These are phyloP conservation scores for Perilla frutescens DNA, from an alignment of 257 asterid genomes.

Conservation along the genomic window DNA sequence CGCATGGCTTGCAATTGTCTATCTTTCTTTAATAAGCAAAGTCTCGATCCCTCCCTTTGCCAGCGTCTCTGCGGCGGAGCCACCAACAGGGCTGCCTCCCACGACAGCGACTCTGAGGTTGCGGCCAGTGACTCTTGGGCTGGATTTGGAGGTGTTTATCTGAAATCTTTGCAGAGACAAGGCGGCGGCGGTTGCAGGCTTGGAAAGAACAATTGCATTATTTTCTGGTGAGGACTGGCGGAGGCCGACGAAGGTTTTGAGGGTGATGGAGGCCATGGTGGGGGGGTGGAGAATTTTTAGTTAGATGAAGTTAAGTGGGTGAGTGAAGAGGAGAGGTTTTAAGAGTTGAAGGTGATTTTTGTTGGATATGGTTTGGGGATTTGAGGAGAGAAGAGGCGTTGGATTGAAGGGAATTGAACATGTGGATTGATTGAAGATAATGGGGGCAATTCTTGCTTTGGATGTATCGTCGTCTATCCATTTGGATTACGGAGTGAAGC, in stretches of 20 bases:
- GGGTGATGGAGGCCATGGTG: conserved; percentile 73
- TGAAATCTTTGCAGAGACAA: conserved; percentile 44
- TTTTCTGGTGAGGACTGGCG: conserved; percentile 67
- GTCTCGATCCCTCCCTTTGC: conserved; percentile 88
- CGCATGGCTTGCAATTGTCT: conserved; percentile 96
- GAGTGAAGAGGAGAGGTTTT: conserved; percentile 30
- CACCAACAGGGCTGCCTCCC: conserved; percentile 97
- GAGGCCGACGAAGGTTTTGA: conserved; percentile 88
- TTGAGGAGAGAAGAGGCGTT: conserved; percentile 43
- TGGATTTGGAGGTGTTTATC: conserved; percentile 64
- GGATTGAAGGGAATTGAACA: conserved; percentile 55
- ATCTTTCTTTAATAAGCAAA: conserved; percentile 74
- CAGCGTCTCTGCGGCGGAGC: conserved; percentile 86
- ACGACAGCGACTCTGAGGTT: conserved; percentile 90
- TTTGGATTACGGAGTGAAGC: not conserved
- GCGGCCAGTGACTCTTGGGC: conserved; percentile 85
- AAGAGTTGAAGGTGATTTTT: conserved; percentile 34
- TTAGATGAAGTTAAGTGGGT: conserved; percentile 16
- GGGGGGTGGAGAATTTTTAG: not conserved
- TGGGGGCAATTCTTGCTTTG: conserved; percentile 43
- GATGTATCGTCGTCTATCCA: conserved; percentile 26
- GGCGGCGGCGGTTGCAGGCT: conserved; percentile 17
- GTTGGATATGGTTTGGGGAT: conserved; percentile 80
- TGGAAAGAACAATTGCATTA: conserved; percentile 40
- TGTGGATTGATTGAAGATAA: conserved; percentile 62